Evolutionary conservation across 805 yeast genomes (phyloP).

Genomic region (Yamadazyma olivae): DNA sequence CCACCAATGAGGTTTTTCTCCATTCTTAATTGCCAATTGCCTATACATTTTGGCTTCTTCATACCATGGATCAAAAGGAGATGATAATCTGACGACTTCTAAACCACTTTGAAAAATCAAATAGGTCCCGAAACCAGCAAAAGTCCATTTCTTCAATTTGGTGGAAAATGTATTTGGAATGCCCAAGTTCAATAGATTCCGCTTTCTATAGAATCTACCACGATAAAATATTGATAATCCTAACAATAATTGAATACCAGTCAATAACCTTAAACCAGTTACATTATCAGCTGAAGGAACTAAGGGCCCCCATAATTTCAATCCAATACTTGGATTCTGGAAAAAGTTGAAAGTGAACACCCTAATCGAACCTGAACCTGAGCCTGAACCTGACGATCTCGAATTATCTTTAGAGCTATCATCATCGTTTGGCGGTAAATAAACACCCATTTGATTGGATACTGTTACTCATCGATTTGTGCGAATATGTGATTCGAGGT

Average conservation of each 20-base stretch:
- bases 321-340: conserved; percentile 53
- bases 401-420: conserved; percentile 10
- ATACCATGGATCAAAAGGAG: conserved; percentile 64
- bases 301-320: conserved; percentile 65
- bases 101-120: conserved; percentile 53
- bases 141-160: conserved; percentile 14
- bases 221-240: conserved; percentile 34
- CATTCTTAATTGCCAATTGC: conserved; percentile 44
- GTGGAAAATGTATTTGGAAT: conserved; percentile 13
- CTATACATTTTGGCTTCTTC: conserved; percentile 63
- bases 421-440: conserved; percentile 29
- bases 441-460: conserved; percentile 25
- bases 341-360: conserved; percentile 4
- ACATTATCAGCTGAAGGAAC: conserved; percentile 70
- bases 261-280: conserved; percentile 49
- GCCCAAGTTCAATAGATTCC: conserved; percentile 8
- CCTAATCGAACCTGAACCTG: neutral
- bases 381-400: no score
- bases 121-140: conserved; percentile 36
- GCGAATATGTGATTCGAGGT: neutral
- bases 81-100: conserved; percentile 50
- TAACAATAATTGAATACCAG: conserved; percentile 51
- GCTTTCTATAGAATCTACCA: conserved; percentile 15
- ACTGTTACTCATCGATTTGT: no score
- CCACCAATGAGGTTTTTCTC: conserved; percentile 56